phyloP scores from a whole-genome alignment of 2,329 filamentous ascomycete genomes.

The Chalaropsis thielavioides region DNA sequence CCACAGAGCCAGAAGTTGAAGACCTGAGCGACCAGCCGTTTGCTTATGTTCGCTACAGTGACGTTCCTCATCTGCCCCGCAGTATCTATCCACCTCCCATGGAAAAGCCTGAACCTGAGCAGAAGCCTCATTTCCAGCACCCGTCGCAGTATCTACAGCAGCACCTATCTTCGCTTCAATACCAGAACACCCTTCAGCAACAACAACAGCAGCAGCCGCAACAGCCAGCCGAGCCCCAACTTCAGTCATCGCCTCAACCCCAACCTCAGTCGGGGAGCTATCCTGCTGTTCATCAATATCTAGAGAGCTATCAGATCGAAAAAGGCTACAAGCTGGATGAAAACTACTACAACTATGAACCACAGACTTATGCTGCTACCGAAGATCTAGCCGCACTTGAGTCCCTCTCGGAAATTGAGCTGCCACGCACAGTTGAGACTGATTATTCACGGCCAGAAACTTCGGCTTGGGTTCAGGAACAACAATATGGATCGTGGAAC shows the following conservation, averaged over 20 bases:
- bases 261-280: neutral
- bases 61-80: neutral
- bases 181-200: neutral
- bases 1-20: neutral
- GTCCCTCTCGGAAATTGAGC: constrained; percentile 2
- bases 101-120: neutral
- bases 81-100: neutral
- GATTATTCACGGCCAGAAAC: neutral
- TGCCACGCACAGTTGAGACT: neutral
- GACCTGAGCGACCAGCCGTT: neutral
- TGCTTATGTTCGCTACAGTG: neutral
- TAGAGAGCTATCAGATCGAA: neutral
- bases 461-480: neutral
- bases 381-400: neutral
- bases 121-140: neutral
- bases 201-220: neutral
- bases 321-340: neutral
- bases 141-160: neutral
- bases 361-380: neutral
- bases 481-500: neutral
- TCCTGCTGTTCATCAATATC: neutral
- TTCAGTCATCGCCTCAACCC: neutral
- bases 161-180: neutral
- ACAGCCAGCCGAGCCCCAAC: neutral
- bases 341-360: neutral